These are phyloP conservation scores for Aspergillus sp. DNA, from an alignment of 2,329 filamentous ascomycete genomes.

Conservation along the genomic window DNA sequence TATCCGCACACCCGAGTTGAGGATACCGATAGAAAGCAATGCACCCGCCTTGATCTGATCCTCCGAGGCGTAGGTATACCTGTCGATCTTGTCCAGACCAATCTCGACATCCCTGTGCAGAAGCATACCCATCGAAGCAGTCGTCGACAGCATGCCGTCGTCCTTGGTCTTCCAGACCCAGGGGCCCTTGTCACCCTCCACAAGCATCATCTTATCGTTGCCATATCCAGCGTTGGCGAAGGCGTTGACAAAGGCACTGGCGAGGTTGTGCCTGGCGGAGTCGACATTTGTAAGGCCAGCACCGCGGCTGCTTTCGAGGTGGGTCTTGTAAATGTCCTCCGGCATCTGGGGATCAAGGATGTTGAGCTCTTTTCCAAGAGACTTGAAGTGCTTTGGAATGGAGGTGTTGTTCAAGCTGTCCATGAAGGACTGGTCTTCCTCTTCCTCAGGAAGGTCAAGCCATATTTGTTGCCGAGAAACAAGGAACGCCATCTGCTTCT, in stretches of 20 bases:
- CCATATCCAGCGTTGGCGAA: slow-evolving; percentile 96
- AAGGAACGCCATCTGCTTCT: slow-evolving; percentile 92
- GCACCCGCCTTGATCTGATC: slow-evolving; percentile 87
- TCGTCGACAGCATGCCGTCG: slow-evolving; percentile 94
- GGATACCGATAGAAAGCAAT: slow-evolving; percentile 88
- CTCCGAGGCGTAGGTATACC: slow-evolving; percentile 83
- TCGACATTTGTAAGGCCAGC: slow-evolving; percentile 92
- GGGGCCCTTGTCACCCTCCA: slow-evolving; percentile 80
- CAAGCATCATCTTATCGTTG: slow-evolving; percentile 96
- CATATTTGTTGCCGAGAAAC: slow-evolving; percentile 89
- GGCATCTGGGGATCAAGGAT: slow-evolving; percentile 95
- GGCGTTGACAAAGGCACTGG: slow-evolving; percentile 92
- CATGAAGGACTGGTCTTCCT: slow-evolving; percentile 71
- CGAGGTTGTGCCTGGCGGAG: slow-evolving; percentile 92
- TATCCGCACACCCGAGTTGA: slow-evolving; percentile 87
- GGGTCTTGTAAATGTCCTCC: slow-evolving; percentile 99
- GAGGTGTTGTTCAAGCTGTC: slow-evolving; percentile 87
- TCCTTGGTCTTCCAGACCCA: slow-evolving; percentile 99
- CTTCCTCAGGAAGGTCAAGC: slow-evolving; percentile 65
- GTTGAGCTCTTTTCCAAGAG: slow-evolving; percentile 91
- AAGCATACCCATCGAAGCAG: slow-evolving; percentile 88
- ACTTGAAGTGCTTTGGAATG: slow-evolving; percentile 89
- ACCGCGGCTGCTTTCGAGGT: slow-evolving; percentile 91
- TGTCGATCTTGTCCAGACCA: slow-evolving; percentile 90
- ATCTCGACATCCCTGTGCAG: slow-evolving; percentile 92